Percentiles rank a stretch among this genome's conserved stretches.
Evolutionary conservation across 306 rosid species (phyloP).

Genomic region (Oxytropis ochrocephala): DNA sequence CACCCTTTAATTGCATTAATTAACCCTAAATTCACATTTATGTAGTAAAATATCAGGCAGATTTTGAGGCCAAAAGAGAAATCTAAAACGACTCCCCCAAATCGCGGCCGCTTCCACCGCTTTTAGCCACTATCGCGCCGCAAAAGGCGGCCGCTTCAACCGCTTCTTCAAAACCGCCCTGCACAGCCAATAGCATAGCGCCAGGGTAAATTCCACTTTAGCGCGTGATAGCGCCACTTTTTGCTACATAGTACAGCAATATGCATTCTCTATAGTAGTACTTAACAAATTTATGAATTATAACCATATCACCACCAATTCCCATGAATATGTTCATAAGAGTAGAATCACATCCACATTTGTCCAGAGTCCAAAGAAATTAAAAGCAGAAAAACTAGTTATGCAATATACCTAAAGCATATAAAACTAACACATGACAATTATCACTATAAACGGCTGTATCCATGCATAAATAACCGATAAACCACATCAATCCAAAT

Average conservation of each 20-base stretch:
- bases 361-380: background rate
- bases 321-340: background rate
- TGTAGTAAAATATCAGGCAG: no score
- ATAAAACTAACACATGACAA: background rate
- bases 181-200: no score
- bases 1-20: no score
- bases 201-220: no score
- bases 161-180: no score
- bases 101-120: no score
- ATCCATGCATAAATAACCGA: background rate
- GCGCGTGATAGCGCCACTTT: background rate
- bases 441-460: background rate
- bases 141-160: no score
- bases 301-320: constrained; percentile 3
- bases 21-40: no score
- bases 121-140: no score
- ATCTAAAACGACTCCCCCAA: no score
- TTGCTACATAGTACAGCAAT: background rate
- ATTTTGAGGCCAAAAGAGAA: no score
- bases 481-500: constrained; percentile 3
- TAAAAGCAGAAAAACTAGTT: background rate
- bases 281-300: background rate
- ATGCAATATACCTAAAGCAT: constrained; percentile 5
- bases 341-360: background rate
- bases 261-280: background rate